Percentiles rank a stretch among this genome's conserved stretches.
phyloP scores from a whole-genome alignment of 768 basidiomycete genomes.

The Calocybe gangraenosa region DNA sequence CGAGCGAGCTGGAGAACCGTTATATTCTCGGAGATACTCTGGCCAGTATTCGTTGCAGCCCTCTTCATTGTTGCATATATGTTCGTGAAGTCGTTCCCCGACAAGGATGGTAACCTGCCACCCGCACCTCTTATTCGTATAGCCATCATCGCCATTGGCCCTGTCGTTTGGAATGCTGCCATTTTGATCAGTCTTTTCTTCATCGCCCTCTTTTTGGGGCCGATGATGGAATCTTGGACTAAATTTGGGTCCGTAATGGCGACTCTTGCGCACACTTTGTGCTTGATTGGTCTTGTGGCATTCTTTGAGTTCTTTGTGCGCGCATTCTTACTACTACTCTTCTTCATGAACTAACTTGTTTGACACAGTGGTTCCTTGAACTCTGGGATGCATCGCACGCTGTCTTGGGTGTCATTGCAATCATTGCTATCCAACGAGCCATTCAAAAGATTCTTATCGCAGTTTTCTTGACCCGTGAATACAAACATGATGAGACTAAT shows the following conservation, averaged over 20 bases:
- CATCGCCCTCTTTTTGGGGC: conserved; percentile 87
- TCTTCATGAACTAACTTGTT: conserved; percentile 21
- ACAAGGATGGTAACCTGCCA: conserved; percentile 50
- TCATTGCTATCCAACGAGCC: conserved; percentile 86
- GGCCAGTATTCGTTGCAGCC: conserved; percentile 70
- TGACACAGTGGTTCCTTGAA: conserved; percentile 86
- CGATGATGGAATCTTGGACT: conserved; percentile 78
- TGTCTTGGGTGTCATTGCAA: conserved; percentile 86
- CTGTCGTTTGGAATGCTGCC: conserved; percentile 92
- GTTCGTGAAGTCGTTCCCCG: conserved; percentile 91
- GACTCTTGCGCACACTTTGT: conserved; percentile 78
- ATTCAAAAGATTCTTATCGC: conserved; percentile 94
- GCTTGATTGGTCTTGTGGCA: conserved; percentile 75
- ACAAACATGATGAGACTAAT: conserved; percentile 98
- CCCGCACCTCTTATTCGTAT: conserved; percentile 92
- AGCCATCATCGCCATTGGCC: conserved; percentile 82
- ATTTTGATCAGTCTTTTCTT: conserved; percentile 85
- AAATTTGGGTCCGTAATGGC: conserved; percentile 94
- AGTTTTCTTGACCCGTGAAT: conserved; percentile 93
- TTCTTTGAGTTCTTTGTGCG: conserved; percentile 97
- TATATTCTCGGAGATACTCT: conserved; percentile 78
- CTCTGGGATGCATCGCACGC: conserved; percentile 97
- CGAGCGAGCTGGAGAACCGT: conserved; percentile 86
- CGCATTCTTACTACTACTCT: conserved; percentile 15
- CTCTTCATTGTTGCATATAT: conserved; percentile 84